A percentile compares a stretch with the other conserved stretches of the same genome.
Conservation (phyloP, 2,329 filamentous ascomycete genomes). For the Phyllosticta citriasiana region DNA sequence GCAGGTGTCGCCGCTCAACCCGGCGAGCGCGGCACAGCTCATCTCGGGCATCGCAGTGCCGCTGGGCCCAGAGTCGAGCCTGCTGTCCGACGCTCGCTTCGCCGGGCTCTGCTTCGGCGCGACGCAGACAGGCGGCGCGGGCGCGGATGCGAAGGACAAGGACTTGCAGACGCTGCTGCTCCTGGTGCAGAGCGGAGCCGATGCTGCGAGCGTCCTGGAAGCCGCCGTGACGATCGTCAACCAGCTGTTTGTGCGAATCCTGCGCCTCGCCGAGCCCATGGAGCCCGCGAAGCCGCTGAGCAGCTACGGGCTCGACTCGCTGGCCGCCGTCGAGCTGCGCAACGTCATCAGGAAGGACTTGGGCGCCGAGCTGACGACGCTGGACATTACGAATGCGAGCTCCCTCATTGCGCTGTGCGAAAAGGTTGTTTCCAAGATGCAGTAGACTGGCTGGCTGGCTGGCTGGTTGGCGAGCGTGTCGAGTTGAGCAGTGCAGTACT, state of each 20-base stretch:
- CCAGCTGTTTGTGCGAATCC: neutral
- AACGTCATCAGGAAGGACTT: constrained; percentile 29
- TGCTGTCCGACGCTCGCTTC: neutral
- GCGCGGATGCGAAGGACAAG: neutral
- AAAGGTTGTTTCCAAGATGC: constrained; percentile 1
- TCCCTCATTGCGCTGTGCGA: constrained; percentile 14
- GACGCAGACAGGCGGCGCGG: neutral
- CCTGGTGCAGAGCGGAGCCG: neutral
- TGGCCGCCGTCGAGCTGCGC: constrained; percentile 29
- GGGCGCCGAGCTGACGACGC: constrained; percentile 17
- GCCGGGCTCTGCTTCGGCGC: neutral
- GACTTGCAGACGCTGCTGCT: neutral
- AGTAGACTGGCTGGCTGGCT: no score
- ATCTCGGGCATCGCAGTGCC: constrained; percentile 1
- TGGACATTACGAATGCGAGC: constrained; percentile 17
- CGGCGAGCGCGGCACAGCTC: neutral
- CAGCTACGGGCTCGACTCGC: constrained; percentile 23
- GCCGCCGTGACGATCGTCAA: neutral
- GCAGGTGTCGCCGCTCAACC: constrained; percentile 6
- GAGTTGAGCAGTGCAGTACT: neutral
- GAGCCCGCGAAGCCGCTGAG: constrained; percentile 12
- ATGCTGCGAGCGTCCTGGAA: neutral
- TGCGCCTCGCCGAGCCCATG: constrained; percentile 6
- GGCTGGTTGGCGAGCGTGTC: no score
- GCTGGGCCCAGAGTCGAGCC: neutral